Conservation (phyloP, 2,329 filamentous ascomycete species). For the Orbilia quercus region DNA sequence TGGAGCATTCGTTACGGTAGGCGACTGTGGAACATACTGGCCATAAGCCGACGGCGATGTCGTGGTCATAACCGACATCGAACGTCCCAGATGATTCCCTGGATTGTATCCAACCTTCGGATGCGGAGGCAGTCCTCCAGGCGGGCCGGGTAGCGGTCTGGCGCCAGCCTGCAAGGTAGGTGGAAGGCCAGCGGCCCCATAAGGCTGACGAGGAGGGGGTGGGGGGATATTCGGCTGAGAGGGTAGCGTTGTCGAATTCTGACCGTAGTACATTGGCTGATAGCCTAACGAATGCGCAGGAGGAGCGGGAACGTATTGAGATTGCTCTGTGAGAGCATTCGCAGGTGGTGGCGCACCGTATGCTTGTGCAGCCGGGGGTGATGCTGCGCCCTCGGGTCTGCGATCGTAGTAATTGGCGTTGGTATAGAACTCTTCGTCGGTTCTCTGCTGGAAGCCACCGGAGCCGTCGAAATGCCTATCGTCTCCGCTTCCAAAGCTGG, state of each 20-base stretch:
- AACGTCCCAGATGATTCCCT: slow-evolving; percentile 38
- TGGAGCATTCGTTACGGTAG: slow-evolving; percentile 44
- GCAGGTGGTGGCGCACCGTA: slow-evolving; percentile 49
- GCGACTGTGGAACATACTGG: slow-evolving; percentile 49
- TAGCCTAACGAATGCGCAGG: slow-evolving; percentile 53
- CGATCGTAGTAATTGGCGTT: slow-evolving; percentile 54
- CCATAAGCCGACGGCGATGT: slow-evolving; percentile 41
- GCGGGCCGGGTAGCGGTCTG: slow-evolving; percentile 45
- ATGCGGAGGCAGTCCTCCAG: slow-evolving; percentile 31
- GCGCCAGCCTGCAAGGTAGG: slow-evolving; percentile 25
- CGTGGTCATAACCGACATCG: slow-evolving; percentile 44
- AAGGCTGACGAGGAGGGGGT: slow-evolving; percentile 53
- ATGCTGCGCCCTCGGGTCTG: slow-evolving; percentile 53
- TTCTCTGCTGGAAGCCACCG: slow-evolving; percentile 57
- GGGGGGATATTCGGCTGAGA: slow-evolving; percentile 54
- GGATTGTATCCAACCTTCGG: slow-evolving; percentile 55
- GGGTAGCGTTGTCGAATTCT: slow-evolving; percentile 49
- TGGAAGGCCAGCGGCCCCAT: slow-evolving; percentile 34
- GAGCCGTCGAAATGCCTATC: slow-evolving; percentile 70
- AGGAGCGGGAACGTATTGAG: slow-evolving; percentile 52
- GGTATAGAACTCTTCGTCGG: slow-evolving; percentile 57
- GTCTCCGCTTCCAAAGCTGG: slow-evolving; percentile 81
- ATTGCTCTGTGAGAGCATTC: slow-evolving; percentile 43
- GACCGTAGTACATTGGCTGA: slow-evolving; percentile 53
- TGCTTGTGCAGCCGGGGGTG: slow-evolving; percentile 53